Evolutionary conservation across 2,329 filamentous ascomycete genomes (phyloP).

Genomic region (Apiospora hydei): DNA sequence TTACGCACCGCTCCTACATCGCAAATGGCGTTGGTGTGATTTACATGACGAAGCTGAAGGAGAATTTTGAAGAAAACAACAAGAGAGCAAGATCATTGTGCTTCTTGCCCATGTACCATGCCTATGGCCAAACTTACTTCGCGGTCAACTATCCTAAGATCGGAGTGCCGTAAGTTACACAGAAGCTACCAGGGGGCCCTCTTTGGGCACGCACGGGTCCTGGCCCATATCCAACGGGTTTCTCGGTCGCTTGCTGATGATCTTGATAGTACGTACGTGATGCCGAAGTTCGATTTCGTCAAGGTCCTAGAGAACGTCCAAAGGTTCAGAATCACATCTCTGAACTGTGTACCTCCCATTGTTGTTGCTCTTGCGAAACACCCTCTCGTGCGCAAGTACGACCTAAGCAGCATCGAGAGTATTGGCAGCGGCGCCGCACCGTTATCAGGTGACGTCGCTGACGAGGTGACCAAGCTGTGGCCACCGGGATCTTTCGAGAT

Average conservation of each 20-base stretch:
- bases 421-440: conserved; percentile 76
- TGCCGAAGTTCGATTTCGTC: conserved; percentile 79
- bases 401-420: conserved; percentile 69
- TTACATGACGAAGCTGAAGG: conserved; percentile 53
- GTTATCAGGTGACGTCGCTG: conserved; percentile 61
- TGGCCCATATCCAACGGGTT: not conserved
- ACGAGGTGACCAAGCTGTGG: conserved; percentile 67
- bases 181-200: not conserved
- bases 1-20: conserved; percentile 79
- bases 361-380: conserved; percentile 77
- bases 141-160: conserved; percentile 64
- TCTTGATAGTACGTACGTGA: conserved; percentile 68
- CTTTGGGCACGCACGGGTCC: not conserved
- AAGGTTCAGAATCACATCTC: conserved; percentile 70
- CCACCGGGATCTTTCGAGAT: conserved; percentile 44
- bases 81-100: conserved; percentile 58
- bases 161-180: conserved; percentile 53
- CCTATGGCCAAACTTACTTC: conserved; percentile 75
- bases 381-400: conserved; percentile 68
- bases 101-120: conserved; percentile 81
- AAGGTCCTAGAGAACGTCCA: conserved; percentile 74
- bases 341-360: conserved; percentile 77
- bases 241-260: not conserved
- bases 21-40: conserved; percentile 71
- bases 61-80: conserved; percentile 54